Conservation (phyloP, 768 basidiomycete species). For the Boletus reticulatus region DNA sequence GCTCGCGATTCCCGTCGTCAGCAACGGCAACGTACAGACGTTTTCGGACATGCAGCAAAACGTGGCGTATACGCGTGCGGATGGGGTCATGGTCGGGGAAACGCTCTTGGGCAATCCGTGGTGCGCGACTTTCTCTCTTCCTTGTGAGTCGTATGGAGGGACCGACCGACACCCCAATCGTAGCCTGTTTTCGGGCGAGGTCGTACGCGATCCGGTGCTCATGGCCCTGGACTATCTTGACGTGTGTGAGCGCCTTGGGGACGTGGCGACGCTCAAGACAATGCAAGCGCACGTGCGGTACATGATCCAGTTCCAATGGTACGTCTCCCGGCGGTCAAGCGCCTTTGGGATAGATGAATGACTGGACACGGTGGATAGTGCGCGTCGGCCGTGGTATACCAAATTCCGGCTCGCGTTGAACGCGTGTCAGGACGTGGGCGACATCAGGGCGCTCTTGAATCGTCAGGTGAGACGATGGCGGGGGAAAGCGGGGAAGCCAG, state of each 20-base stretch:
- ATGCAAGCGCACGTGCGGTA: slow-evolving; percentile 65
- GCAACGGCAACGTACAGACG: slow-evolving; percentile 74
- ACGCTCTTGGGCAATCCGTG: slow-evolving; percentile 72
- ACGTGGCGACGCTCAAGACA: slow-evolving; percentile 45
- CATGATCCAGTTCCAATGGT: slow-evolving; percentile 71
- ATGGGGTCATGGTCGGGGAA: slow-evolving; percentile 82
- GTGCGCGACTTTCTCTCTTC: slow-evolving; percentile 37
- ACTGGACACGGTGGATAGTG: slow-evolving; percentile 18
- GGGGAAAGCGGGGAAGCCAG: slow-evolving; percentile 28
- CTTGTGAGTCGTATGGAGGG: too few species aligned
- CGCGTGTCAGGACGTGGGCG: slow-evolving; percentile 42
- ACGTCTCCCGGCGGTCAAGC: slow-evolving; percentile 14
- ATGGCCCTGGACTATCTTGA: slow-evolving; percentile 71
- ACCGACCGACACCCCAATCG: too few species aligned
- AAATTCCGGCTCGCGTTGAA: slow-evolving; percentile 51
- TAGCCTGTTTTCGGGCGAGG: slow-evolving; percentile 56
- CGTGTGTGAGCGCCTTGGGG: slow-evolving; percentile 53
- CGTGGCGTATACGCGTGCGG: slow-evolving; percentile 53
- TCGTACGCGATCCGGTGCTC: slow-evolving; percentile 58
- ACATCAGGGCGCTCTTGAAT: slow-evolving; percentile 44
- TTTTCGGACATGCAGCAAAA: slow-evolving; percentile 59
- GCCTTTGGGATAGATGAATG: too few species aligned
- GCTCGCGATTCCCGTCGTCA: slow-evolving; percentile 58
- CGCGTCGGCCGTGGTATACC: slow-evolving; percentile 53
- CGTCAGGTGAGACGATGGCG: slow-evolving; percentile 50